These are phyloP conservation scores for Stentor coeruleus DNA, from an alignment of 73 alveolate genomes.

Conservation along the genomic window DNA sequence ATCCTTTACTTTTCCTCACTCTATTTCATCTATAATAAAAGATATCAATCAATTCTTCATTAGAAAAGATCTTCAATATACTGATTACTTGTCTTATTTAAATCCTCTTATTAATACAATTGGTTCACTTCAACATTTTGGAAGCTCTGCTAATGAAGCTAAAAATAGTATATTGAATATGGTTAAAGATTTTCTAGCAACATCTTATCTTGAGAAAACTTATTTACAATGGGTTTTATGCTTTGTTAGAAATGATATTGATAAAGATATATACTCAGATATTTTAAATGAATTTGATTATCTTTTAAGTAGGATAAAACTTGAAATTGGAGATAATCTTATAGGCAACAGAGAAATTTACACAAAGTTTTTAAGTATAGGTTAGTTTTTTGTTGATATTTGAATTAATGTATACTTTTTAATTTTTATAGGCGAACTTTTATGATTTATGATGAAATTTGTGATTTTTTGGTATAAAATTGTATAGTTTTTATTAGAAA, in stretches of 20 bases:
- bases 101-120: neutral
- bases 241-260: slow-evolving; percentile 8
- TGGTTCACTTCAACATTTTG: neutral
- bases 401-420: too few species aligned
- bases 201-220: neutral
- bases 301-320: neutral
- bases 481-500: too few species aligned
- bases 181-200: neutral
- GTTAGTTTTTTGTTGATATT: too few species aligned
- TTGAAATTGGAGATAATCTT: neutral
- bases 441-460: too few species aligned
- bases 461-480: too few species aligned
- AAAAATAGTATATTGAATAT: neutral
- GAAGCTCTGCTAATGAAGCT: neutral
- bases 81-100: neutral
- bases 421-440: too few species aligned
- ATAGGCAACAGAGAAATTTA: too few species aligned
- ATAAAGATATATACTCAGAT: neutral
- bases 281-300: neutral
- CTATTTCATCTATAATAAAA: neutral
- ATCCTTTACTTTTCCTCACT: neutral
- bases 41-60: neutral
- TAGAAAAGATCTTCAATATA: neutral
- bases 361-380: too few species aligned
- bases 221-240: neutral